Conservation (phyloP, 495 filamentous ascomycete genomes). For the Aspergillus sparsus region DNA sequence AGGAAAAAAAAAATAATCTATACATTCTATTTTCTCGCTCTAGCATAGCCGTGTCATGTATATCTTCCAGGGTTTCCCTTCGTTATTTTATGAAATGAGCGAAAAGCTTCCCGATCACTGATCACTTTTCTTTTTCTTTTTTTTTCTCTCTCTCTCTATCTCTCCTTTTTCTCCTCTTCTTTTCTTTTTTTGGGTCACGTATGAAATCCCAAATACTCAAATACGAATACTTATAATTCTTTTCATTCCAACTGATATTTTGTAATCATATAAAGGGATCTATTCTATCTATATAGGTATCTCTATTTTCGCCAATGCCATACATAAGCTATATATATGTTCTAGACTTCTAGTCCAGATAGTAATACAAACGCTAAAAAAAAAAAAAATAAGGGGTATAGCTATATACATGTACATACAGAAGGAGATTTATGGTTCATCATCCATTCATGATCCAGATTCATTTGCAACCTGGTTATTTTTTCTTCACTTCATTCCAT, state of each 20-base stretch:
- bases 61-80: slow-evolving; percentile 20
- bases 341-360: too few species aligned
- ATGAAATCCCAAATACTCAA: neutral
- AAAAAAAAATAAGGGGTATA: too few species aligned
- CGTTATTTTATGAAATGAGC: slow-evolving; percentile 18
- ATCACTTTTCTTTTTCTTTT: neutral
- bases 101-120: slow-evolving; percentile 11
- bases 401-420: too few species aligned
- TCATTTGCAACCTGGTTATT: slow-evolving; percentile 13
- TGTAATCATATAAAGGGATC: too few species aligned
- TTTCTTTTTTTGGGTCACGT: neutral
- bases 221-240: too few species aligned
- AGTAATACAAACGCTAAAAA: too few species aligned
- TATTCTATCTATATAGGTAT: too few species aligned
- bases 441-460: too few species aligned
- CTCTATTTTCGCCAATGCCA: neutral
- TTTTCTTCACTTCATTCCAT: slow-evolving; percentile 61
- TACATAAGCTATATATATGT: neutral
- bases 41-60: slow-evolving; percentile 27
- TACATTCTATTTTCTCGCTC: slow-evolving; percentile 12
- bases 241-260: too few species aligned
- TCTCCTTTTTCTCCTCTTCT: neutral
- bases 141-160: neutral
- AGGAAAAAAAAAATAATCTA: slow-evolving; percentile 12
- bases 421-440: too few species aligned